A percentile compares a stretch with the other conserved stretches of the same genome.
Evolutionary conservation across 768 basidiomycete species (phyloP).

Genomic region (Tulasnella sp.): DNA sequence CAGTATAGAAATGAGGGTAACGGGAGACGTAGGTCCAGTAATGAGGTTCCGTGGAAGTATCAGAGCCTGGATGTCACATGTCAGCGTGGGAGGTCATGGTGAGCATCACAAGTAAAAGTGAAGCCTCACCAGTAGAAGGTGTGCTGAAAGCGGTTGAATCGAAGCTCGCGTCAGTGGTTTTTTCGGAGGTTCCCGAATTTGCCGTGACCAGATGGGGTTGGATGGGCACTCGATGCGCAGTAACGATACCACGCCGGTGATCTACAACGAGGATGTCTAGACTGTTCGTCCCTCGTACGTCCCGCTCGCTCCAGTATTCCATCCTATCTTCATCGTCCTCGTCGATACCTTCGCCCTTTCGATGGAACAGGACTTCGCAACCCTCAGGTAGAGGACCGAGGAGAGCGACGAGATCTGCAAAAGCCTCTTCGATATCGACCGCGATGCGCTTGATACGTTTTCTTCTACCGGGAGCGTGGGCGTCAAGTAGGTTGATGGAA

Average conservation of each 20-base stretch:
- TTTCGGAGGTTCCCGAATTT: not conserved
- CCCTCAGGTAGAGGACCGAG: not conserved
- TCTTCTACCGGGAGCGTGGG: not conserved
- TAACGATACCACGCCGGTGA: not conserved
- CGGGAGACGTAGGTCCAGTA: conserved; percentile 1
- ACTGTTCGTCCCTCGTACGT: not conserved
- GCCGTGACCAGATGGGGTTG: not conserved
- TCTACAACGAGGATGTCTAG: not conserved
- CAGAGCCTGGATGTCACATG: not conserved
- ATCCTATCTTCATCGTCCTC: conserved; percentile 4
- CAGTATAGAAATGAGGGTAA: conserved; percentile 4
- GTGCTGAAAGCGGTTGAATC: not conserved
- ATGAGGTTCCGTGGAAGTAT: not conserved
- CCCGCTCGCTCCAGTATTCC: not conserved
- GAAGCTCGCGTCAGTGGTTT: not conserved
- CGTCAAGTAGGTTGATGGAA: not conserved
- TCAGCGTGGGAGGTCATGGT: not conserved
- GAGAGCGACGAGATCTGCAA: not conserved
- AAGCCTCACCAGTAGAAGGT: not conserved
- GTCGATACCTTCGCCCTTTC: not conserved
- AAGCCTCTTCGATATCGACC: not conserved
- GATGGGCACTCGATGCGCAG: not conserved
- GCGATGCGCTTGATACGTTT: not conserved
- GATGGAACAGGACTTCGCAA: not conserved
- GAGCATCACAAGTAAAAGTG: not conserved